Evolutionary conservation across 2,329 filamentous ascomycete genomes (phyloP), one percentile per base, ranked within the genome.

Genomic region (Hortaea werneckii): DNA sequence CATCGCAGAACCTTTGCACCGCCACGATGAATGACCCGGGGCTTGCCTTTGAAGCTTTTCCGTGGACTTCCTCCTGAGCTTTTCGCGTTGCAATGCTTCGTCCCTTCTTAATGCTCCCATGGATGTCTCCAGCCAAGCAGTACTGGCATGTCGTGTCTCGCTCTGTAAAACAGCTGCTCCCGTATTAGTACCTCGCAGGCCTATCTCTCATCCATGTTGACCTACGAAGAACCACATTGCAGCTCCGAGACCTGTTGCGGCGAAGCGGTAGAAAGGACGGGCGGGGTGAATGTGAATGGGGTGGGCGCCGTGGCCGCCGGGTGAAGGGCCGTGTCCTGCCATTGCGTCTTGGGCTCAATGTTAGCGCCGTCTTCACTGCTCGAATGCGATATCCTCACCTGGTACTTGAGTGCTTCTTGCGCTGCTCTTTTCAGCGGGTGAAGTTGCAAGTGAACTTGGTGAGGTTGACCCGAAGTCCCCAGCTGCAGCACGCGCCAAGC

Each of bases 181-280:
- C 6, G 10, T 10, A 12, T 57, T 43, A 58, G 50, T 41, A 20
- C 1, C 32, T 35, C 9, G 32, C n/a, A 9, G 32, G 32, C 10
- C 26, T 37, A 28, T 6, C n/a, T 3, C 10, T 35, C 13, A 11
- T 12, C 4, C n/a, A 11, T 26, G 10, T 11, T 46, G 26, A 40
- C 48, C 41, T 49, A 96, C 89, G 68, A 92, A 98, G 72, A 98
- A 96, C 92, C 92, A 98, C 92, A 96, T 98, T 71, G 85, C 86
- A 45, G 92, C 92, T 57, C 88, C 86, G 52, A 98, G 76, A 51
- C 83, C 86, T 39, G 87, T 95, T 40, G 86, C 90, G 48, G 82
- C 78, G 67, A 90, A 84, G 65, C 87, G 80, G 74, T 96, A 95
- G 55, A 95, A 63, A 40, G 79, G 80, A 51, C 78, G 74, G 41